Base-by-base conservation (phyloP, 345 rosid species). In the Moringa oleifera region DNA sequence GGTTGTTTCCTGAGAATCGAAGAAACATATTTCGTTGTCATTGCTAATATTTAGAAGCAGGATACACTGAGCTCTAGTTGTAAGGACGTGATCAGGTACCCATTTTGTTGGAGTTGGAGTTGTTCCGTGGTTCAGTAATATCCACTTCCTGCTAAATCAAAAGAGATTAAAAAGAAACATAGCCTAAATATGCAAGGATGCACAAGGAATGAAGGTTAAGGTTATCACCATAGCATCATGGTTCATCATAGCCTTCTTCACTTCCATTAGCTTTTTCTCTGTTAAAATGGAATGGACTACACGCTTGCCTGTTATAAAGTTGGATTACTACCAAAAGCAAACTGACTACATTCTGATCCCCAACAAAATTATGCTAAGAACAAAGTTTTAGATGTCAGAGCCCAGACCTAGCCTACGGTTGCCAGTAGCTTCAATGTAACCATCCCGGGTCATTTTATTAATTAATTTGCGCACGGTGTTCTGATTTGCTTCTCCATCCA, bases 351-450 rank as follows among this genome's bases (percentile, higher is more conserved):
- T 58, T 41, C 1, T 23, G 18, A 52, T 9, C 57, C 24, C 50
- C n/a, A n/a, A 18, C 21, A 20, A 20, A 8, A 21, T 25, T 22
- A 66, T 47, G 57, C 33, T 13, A 53, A 61, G 53, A 37, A 31
- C 20, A 24, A 55, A 57, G 49, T 57, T 69, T 68, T 51, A 25
- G 18, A 60, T 59, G 17, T 51, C 51, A 61, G 45, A 25, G 24
- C 56, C 37, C 80, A 52, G 49, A 94, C 99, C 97, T 67, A 94
- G 95, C 80, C 95, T 75, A 6, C 89, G 85, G 73, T 41, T 90
- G 62, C 85, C 74, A 82, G 76, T 83, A 71, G 93, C 83, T 81
- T 84, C 90, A 55, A 94, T 58, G 20, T 82, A 81, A 66, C 99
- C 99, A 46, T 94, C 95, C 68, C 28, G 71, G 54, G 76, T 74